Evolutionary conservation across 495 filamentous ascomycete genomes (phyloP), one percentile per base, ranked within the genome.

Genomic region (Talaromyces ruber): DNA sequence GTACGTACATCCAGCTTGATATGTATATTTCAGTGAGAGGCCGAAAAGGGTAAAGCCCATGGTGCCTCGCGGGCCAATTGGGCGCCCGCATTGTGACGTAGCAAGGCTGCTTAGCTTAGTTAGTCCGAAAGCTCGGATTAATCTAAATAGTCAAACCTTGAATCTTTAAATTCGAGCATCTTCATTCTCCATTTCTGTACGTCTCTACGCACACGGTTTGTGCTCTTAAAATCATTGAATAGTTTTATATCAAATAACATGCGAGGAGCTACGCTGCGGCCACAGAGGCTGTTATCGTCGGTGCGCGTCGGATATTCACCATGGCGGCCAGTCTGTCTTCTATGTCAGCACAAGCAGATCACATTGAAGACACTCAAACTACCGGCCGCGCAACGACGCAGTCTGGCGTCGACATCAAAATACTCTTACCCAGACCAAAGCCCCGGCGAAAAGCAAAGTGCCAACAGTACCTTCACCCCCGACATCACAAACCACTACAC

Each of bases 401-500:
- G 37, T 6, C 21, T 43, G 2, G 1, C 39, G 30, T 58, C 59
- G 8, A 11, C 32, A 18, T 16, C 54, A 22, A 59, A 21, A 12
- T n/a, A 24, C 21, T 53, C 50, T 24, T 28, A 53, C 9, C 21
- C 22, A 5, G 22, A 25, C 22, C 21, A 43, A 2, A 55, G 4
- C 32, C 14, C 24, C 11, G 6, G 16, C 39, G 26, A 64, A 47
- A 43, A 53, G 30, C 51, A 26, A 52, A 61, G 11, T n/a, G 58
- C 65, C 22, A 18, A n/a, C 32, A 45, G 3, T 18, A 34, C 61
- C 12, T 21, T 63, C 14, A 34, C 26, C 39, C 74, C 74, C n/a
- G 69, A 80, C 60, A 76, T 73, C 53, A 78, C 74, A 54, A 86
- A 83, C 63, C 78, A 91, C 81, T 98, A 97, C 82, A 83, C 86